Evolutionary conservation across 179 eudicot species (phyloP).

Genomic region (Actinidia chinensis): DNA sequence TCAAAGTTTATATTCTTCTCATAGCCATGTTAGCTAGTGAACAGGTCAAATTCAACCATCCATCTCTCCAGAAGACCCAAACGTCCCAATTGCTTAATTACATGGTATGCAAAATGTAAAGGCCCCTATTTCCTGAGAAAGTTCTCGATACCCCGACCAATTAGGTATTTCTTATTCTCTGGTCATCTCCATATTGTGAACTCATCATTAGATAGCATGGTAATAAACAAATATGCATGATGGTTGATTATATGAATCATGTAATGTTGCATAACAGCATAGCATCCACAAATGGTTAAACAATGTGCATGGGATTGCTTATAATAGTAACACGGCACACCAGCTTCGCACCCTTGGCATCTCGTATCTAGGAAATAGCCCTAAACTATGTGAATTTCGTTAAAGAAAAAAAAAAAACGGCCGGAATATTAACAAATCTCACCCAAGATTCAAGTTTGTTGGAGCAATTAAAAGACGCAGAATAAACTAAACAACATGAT

Average conservation of each 20-base stretch:
- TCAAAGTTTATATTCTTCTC: background rate
- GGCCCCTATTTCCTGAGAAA: slow-evolving; percentile 2
- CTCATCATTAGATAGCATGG: background rate
- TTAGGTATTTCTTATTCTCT: background rate
- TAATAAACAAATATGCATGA: slow-evolving; percentile 10
- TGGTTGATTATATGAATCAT: background rate
- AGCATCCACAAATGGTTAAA: background rate
- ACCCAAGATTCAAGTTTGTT: slow-evolving; percentile 17
- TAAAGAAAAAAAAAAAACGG: background rate
- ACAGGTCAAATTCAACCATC: background rate
- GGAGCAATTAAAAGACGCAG: slow-evolving; percentile 17
- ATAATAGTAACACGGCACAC: background rate
- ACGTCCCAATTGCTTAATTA: background rate
- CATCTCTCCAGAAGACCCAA: background rate
- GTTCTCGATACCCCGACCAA: slow-evolving; percentile 5
- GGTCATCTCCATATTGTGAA: background rate
- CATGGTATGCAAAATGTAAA: background rate
- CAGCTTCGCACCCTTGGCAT: too few species aligned
- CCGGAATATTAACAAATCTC: background rate
- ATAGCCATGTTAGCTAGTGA: background rate
- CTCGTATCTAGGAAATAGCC: slow-evolving; percentile 7
- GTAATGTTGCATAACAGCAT: background rate
- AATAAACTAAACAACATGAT: slow-evolving; percentile 13
- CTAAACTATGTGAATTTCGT: slow-evolving; percentile 9
- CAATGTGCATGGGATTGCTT: background rate